Conservation (phyloP, 2,329 filamentous ascomycete genomes). For the Dactylellina haptotyla region DNA sequence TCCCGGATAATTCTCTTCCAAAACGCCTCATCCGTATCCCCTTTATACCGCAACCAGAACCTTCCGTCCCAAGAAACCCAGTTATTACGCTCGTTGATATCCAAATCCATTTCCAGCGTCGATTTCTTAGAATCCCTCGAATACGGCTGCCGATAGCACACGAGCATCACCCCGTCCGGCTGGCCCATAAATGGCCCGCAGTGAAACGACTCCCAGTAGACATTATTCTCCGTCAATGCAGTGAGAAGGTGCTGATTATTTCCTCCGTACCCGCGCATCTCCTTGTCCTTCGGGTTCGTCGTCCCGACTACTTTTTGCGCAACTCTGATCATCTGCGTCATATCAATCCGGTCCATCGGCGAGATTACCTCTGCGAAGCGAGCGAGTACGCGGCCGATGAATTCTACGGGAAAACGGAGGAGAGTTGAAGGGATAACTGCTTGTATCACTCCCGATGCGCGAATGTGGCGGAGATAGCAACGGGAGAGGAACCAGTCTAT, state of each 20-base stretch:
- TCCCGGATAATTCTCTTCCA: background rate
- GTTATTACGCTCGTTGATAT: background rate
- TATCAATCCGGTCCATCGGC: slow-evolving; percentile 24
- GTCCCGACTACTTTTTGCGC: slow-evolving; percentile 17
- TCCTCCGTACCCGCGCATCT: background rate
- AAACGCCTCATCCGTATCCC: background rate
- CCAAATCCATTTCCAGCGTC: slow-evolving; percentile 12
- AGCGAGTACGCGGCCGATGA: slow-evolving; percentile 20
- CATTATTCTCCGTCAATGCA: slow-evolving; percentile 38
- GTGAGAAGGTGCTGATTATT: background rate
- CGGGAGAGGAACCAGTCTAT: slow-evolving; percentile 47
- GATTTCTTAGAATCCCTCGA: background rate
- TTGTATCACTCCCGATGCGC: slow-evolving; percentile 32
- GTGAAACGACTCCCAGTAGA: slow-evolving; percentile 35
- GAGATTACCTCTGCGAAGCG: slow-evolving; percentile 26
- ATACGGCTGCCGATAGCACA: slow-evolving; percentile 41
- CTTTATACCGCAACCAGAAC: slow-evolving; percentile 36
- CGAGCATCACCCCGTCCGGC: slow-evolving; percentile 21
- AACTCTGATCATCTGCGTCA: slow-evolving; percentile 35
- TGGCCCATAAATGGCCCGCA: background rate
- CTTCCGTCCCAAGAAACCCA: slow-evolving; percentile 33
- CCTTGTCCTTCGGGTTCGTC: background rate
- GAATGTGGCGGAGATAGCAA: slow-evolving; percentile 37
- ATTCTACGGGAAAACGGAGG: slow-evolving; percentile 19
- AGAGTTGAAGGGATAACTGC: slow-evolving; percentile 29